Evolutionary conservation across 495 filamentous ascomycete genomes (phyloP).

Genomic region (Penicillium antarcticum): DNA sequence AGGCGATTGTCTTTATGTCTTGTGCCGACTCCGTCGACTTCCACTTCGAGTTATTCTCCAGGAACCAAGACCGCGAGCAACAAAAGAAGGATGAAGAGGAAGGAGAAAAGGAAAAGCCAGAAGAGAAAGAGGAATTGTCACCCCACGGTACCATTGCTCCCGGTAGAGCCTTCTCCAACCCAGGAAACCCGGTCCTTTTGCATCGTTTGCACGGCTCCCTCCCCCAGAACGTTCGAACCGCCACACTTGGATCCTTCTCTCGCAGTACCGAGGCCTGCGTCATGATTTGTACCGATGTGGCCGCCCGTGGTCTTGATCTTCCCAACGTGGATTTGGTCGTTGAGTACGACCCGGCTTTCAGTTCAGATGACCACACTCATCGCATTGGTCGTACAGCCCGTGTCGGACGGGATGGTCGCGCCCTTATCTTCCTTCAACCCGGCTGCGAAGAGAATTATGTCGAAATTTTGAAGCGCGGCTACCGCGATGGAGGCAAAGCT

Average conservation of each 20-base stretch:
- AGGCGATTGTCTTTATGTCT: constrained; percentile 92
- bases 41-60: constrained; percentile 83
- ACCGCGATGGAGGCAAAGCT: constrained; percentile 53
- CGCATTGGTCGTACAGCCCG: constrained; percentile 92
- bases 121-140: constrained; percentile 22
- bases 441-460: constrained; percentile 90
- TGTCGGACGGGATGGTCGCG: constrained; percentile 84
- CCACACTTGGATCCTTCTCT: constrained; percentile 77
- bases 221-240: constrained; percentile 76
- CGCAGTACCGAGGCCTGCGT: constrained; percentile 61
- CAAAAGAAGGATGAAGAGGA: constrained; percentile 24
- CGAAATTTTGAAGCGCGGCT: constrained; percentile 59
- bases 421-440: constrained; percentile 83
- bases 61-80: constrained; percentile 33
- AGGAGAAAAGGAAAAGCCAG: constrained; percentile 17
- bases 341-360: constrained; percentile 93
- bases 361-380: constrained; percentile 85
- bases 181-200: constrained; percentile 59
- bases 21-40: constrained; percentile 97
- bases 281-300: constrained; percentile 91
- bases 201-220: constrained; percentile 93
- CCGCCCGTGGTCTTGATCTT: constrained; percentile 89
- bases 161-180: constrained; percentile 46
- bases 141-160: constrained; percentile 51
- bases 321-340: constrained; percentile 91